Percentiles rank a stretch among this genome's conserved stretches.
Conservation (phyloP, 164 flowering plant species). For the Annona squamosa region DNA sequence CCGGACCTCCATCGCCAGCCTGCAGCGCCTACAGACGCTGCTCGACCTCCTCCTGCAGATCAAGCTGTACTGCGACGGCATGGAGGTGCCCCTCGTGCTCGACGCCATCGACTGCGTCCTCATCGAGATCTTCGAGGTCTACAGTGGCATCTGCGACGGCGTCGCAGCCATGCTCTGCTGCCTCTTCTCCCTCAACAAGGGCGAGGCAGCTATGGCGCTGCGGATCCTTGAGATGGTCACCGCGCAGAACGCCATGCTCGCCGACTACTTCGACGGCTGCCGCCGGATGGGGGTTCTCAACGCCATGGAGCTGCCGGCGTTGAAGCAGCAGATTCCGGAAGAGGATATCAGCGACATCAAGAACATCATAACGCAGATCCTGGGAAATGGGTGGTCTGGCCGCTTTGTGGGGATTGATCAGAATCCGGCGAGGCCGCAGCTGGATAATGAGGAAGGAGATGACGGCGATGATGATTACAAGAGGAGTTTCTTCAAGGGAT, state of each 20-base stretch:
- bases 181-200: conserved; percentile 30
- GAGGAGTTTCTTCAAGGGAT: conserved; percentile 7
- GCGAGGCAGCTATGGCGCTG: conserved; percentile 52
- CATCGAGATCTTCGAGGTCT: conserved; percentile 65
- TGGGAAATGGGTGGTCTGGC: conserved; percentile 7
- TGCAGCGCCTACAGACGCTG: conserved; percentile 44
- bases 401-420: not conserved
- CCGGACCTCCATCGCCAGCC: conserved; percentile 21
- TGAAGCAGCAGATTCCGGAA: conserved; percentile 42
- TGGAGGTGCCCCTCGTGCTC: conserved; percentile 26
- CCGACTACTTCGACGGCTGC: conserved; percentile 49
- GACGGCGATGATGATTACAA: conserved; percentile 6
- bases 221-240: conserved; percentile 42
- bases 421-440: not conserved
- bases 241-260: conserved; percentile 43
- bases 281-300: conserved; percentile 43
- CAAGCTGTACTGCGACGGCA: conserved; percentile 27
- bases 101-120: conserved; percentile 75
- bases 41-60: conserved; percentile 58
- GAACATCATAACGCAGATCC: conserved; percentile 32
- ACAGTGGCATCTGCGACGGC: conserved; percentile 49
- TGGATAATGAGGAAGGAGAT: not conserved
- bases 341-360: conserved; percentile 63
- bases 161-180: conserved; percentile 38
- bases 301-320: conserved; percentile 39